phyloP scores from a whole-genome alignment of 2,329 filamentous ascomycete genomes.

The Diaporthe sp. region DNA sequence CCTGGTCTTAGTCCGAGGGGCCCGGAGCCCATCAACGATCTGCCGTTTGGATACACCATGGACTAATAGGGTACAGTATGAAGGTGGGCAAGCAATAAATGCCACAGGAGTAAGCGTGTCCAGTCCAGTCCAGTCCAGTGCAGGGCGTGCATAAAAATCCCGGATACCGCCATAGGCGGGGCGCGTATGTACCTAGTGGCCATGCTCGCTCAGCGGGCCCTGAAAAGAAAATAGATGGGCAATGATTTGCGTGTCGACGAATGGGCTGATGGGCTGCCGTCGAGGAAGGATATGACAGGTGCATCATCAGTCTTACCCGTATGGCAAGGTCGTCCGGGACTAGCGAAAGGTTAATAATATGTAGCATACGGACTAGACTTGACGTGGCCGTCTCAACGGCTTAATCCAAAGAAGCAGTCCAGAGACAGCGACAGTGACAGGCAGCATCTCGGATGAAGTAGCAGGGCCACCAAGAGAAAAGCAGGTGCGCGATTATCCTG shows the following conservation, averaged over 20 bases:
- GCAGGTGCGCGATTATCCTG: conserved; percentile 2
- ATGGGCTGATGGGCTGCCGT: neutral
- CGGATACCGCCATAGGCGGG: neutral
- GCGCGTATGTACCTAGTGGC: neutral
- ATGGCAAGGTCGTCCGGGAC: conserved; percentile 9
- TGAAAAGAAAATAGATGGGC: neutral
- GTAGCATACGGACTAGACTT: conserved; percentile 15
- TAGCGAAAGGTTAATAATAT: conserved; percentile 21
- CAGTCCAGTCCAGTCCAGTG: neutral
- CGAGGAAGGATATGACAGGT: conserved; percentile 8
- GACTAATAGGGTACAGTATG: neutral
- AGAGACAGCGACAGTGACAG: neutral
- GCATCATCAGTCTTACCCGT: neutral
- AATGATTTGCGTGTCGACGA: neutral
- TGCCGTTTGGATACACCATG: neutral
- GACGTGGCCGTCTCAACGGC: conserved; percentile 16
- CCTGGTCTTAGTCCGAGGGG: neutral
- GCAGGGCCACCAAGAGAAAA: neutral
- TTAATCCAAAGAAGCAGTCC: neutral
- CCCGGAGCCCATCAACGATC: neutral
- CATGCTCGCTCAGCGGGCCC: neutral
- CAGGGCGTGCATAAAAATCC: conserved; percentile 14
- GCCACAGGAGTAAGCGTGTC: neutral
- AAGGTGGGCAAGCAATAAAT: conserved; percentile 9
- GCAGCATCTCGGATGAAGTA: neutral